Evolutionary conservation across 2,329 filamentous ascomycete genomes (phyloP), one percentile per base, ranked within the genome.

Genomic region (Arthroderma sp.): DNA sequence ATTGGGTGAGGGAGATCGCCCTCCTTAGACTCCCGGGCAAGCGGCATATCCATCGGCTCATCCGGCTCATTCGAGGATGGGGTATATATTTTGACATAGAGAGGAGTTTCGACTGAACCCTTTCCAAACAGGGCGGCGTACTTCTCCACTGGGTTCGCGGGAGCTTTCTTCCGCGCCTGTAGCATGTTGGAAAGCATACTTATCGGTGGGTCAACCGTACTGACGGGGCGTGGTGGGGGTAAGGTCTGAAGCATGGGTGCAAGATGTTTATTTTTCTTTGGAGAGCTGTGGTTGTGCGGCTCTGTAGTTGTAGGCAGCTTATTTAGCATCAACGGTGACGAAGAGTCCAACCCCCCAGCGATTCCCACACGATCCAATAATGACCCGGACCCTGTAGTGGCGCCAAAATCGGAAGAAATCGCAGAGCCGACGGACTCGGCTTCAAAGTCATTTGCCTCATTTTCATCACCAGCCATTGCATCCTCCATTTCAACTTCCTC

Each of bases 71-170:
- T 63, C 1, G 76, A 77, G 51, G 75, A 79, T 0, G 78, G 76
- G 10, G 70, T 68, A 53, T 78, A 80, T 10, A 81, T 72, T 54
- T 76, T 79, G 57, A 81, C 72, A 59, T 78, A 78, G 7, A 81
- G 60, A 2, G 77, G 74, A 47, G 73, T 75, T 4, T 66, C 37
- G 7, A 48, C 68, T 47, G 77, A 72, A n/a, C 74, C 76, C 51
- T 75, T 75, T 7, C 75, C 78, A 47, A 73, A 78, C 15, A 80
- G 65, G 4, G 69, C 66, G 3, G 74, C 76, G 55, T 78, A 81
- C 32, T 69, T 68, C 53, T 80, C 75, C 11, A 80, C 65, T 1
- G 77, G 77, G 53, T 79, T 78, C n/a, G 69, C 72, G 6, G 73
- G 73, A 38, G 71, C 73, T 40, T 70, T 64, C 48, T 72, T 72